These are phyloP conservation scores for Cryptosporidium canis DNA, from an alignment of 169 alveolate species.

Conservation along the genomic window DNA sequence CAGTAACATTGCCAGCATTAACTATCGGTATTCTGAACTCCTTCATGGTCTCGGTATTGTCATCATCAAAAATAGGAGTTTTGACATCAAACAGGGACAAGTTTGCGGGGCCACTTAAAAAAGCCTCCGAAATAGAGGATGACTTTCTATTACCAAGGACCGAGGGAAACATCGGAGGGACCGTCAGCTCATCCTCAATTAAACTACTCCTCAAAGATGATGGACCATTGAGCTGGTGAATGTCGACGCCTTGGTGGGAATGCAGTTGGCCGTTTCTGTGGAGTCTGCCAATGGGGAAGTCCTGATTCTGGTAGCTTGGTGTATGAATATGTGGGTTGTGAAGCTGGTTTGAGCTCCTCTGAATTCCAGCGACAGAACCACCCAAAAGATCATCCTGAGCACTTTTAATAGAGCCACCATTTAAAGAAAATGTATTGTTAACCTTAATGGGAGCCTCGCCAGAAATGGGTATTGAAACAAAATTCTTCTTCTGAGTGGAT, in stretches of 20 bases:
- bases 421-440: conserved; percentile 8
- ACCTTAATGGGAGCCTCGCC: background rate
- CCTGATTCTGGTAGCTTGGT: background rate
- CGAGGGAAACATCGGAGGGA: background rate
- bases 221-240: background rate
- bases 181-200: background rate
- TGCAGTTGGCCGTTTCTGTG: background rate
- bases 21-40: background rate
- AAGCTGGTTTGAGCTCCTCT: background rate
- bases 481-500: background rate
- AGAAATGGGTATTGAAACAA: background rate
- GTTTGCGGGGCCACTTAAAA: conserved; percentile 67
- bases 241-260: background rate
- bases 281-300: background rate
- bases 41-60: background rate
- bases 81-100: conserved; percentile 56
- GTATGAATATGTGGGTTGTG: background rate
- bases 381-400: background rate
- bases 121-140: conserved; percentile 40
- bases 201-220: background rate
- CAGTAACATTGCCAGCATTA: background rate
- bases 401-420: background rate
- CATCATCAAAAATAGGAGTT: conserved; percentile 69
- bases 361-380: background rate
- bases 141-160: background rate